Evolutionary conservation across 345 rosid genomes (phyloP), one percentile per base, ranked within the genome.

Genomic region (Populus nigra): DNA sequence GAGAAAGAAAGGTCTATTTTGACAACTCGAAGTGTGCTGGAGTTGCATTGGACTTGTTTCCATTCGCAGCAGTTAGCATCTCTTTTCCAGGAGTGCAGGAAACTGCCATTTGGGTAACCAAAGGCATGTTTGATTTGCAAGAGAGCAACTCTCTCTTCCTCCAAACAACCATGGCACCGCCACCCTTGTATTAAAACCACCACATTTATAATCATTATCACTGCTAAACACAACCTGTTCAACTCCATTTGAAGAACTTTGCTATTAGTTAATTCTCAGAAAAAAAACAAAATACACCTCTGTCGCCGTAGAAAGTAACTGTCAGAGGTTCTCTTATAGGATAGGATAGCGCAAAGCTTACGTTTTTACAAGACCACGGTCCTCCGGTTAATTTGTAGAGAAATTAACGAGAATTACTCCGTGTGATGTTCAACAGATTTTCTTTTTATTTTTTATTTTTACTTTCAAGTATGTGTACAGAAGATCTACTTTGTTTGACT

Each of bases 1-100:
- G 5, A n/a, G 13, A 0, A 1, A 23, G 1, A 55, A 55, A 55
- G 62, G 23, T 1, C 1, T 9, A 57, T 8, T n/a, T 0, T 0
- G 27, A 22, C 1, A 20, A 57, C 62, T 57, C 62, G 62, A 9
- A n/a, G 11, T 8, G 62, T 57, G 23, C 11, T 57, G 62, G n/a
- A 22, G 11, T 20, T 1, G 62, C 62, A 57, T 12, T 3, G 1
- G 4, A 57, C 62, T 22, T 11, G 12, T 57, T 0, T 4, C 62
- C 62, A 57, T 0, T 1, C 0, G 9, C 62, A 57, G 2, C 62
- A 22, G 27, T 2, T 3, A 1, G 2, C 62, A 57, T 57, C 13
- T 2, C 20, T 57, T 57, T 5, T 13, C 62, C 62, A 55, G 10
- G 5, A 22, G 13, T 0, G 5, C 23, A 2, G 5, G 45, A 41